These are phyloP conservation scores for Backusella liffmaniae DNA, from an alignment of 192 early-diverging fungal genomes.

Conservation along the genomic window DNA sequence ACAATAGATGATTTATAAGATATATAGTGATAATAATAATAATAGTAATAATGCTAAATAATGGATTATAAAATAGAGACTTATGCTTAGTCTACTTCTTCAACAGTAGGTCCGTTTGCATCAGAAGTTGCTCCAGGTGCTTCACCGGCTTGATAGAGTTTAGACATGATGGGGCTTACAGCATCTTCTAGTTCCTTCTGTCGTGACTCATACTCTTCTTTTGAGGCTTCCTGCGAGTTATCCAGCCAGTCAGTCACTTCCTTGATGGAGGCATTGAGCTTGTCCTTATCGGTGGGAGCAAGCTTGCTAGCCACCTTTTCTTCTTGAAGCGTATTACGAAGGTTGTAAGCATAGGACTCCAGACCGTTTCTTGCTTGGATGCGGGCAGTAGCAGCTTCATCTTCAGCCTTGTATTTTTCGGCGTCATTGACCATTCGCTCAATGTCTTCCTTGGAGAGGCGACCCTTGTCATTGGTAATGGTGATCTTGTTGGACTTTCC, in stretches of 20 bases:
- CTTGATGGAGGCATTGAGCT: slow-evolving; percentile 74
- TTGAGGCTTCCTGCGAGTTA: slow-evolving; percentile 82
- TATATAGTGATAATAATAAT: background rate
- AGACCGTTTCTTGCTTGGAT: slow-evolving; percentile 91
- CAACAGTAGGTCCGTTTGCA: too few relatives aligned
- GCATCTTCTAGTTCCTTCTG: slow-evolving; percentile 90
- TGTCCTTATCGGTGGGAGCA: slow-evolving; percentile 79
- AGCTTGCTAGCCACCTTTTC: slow-evolving; percentile 73
- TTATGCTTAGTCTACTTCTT: too few relatives aligned
- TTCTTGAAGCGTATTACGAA: slow-evolving; percentile 83
- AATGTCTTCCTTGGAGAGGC: slow-evolving; percentile 97
- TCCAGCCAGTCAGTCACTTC: slow-evolving; percentile 93
- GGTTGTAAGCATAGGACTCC: slow-evolving; percentile 96
- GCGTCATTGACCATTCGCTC: slow-evolving; percentile 94
- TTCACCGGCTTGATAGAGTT: slow-evolving; percentile 60
- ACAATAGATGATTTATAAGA: too few relatives aligned
- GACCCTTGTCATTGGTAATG: slow-evolving; percentile 98
- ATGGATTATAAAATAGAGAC: too few relatives aligned
- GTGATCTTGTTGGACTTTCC: slow-evolving; percentile 96
- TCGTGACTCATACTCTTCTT: slow-evolving; percentile 90
- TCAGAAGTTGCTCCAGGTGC: too few relatives aligned
- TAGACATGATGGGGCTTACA: slow-evolving; percentile 95
- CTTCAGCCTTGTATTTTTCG: slow-evolving; percentile 88
- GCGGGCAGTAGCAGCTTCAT: slow-evolving; percentile 82
- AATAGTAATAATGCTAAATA: too few relatives aligned